phyloP scores from a whole-genome alignment of 371 early-diverging fungal genomes.

The Homolaphlyctis polyrhiza region DNA sequence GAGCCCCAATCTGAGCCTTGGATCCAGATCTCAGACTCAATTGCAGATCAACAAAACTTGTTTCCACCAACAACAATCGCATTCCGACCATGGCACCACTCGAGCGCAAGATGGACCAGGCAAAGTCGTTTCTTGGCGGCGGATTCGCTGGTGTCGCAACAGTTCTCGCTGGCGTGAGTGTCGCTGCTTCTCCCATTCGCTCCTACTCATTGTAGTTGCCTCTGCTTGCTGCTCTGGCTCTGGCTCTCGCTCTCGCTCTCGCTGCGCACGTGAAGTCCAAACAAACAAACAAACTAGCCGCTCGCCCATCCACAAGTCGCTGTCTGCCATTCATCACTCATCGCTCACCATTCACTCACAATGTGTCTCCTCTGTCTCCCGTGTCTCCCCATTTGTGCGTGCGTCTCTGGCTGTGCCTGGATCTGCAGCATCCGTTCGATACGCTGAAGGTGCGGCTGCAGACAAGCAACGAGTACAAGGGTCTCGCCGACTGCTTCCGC shows the following conservation, averaged over 20 bases:
- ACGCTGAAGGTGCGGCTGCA: conserved; percentile 36
- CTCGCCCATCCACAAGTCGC: background rate
- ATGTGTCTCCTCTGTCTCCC: background rate
- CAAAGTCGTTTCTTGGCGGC: conserved; percentile 24
- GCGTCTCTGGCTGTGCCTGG: background rate
- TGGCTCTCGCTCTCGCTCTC: background rate
- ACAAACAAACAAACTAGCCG: background rate
- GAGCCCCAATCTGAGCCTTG: too few species aligned
- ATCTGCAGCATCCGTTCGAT: conserved; percentile 37
- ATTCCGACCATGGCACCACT: too few species aligned
- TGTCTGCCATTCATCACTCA: too few species aligned
- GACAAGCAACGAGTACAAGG: conserved; percentile 5
- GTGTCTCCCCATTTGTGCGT: background rate
- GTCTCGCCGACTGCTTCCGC: conserved; percentile 12
- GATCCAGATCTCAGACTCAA: too few species aligned
- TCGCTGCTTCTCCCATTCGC: background rate
- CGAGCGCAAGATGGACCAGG: too few species aligned
- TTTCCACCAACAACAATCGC: too few species aligned
- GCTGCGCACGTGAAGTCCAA: background rate
- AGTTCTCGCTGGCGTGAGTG: conserved; percentile 8
- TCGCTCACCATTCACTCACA: background rate
- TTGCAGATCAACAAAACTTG: too few species aligned
- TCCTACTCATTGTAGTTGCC: background rate
- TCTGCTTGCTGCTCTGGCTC: too few species aligned
- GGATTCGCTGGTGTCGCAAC: conserved; percentile 16